Evolutionary conservation across 1,284 basidiomycete genomes (phyloP).

Genomic region (Rugosomyces carneus): DNA sequence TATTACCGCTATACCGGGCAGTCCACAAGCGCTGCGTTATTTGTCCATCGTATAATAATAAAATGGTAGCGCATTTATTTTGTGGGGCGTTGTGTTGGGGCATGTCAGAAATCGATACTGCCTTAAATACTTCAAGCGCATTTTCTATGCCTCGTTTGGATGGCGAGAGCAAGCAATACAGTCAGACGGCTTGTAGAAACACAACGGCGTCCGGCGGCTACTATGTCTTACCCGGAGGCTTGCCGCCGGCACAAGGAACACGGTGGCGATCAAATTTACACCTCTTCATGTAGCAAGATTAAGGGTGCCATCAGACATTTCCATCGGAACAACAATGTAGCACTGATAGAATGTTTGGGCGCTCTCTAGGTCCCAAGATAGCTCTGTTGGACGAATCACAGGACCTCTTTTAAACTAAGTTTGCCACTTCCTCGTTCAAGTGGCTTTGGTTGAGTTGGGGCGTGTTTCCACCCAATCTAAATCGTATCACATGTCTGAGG

Average conservation of each 20-base stretch:
- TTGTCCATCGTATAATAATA: background rate
- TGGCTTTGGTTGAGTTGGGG: constrained; percentile 78
- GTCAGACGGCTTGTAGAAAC: background rate
- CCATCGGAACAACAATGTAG: constrained; percentile 1
- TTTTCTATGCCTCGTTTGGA: constrained; percentile 1
- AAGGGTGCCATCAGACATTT: constrained; percentile 5
- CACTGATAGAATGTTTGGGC: background rate
- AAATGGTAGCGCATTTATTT: too few relatives aligned
- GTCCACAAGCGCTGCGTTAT: background rate
- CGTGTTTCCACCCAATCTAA: constrained; percentile 98
- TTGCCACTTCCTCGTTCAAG: constrained; percentile 81
- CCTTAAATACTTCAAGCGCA: constrained; percentile 1
- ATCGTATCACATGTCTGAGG: constrained; percentile 9
- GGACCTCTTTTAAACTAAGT: constrained; percentile 76
- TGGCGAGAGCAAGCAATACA: background rate
- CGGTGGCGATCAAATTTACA: constrained; percentile 1
- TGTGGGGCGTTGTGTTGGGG: background rate
- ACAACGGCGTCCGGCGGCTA: constrained; percentile 8
- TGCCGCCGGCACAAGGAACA: constrained; percentile 11
- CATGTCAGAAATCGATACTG: background rate
- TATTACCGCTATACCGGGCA: background rate
- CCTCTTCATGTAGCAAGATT: background rate
- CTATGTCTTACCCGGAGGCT: constrained; percentile 3
- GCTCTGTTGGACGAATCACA: constrained; percentile 39
- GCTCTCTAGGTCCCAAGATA: background rate